A percentile compares a stretch with the other conserved stretches of the same genome.
Conservation (phyloP, 495 filamentous ascomycete genomes). For the Aspergillus affinis region DNA sequence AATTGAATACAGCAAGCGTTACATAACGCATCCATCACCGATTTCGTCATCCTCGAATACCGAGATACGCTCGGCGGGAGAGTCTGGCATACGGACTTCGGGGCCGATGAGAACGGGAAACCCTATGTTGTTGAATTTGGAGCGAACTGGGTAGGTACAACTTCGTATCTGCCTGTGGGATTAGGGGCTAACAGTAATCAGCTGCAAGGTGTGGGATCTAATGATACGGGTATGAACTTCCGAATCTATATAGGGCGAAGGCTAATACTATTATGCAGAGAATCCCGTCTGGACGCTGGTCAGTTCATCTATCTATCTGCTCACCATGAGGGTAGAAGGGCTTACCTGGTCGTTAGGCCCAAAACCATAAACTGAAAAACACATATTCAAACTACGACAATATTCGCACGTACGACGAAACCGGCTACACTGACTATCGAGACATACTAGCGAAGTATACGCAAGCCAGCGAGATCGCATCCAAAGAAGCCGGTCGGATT, state of each 20-base stretch:
- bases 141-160: constrained; percentile 65
- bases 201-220: constrained; percentile 63
- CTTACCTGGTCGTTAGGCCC: constrained; percentile 34
- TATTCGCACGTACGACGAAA: constrained; percentile 59
- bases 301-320: constrained; percentile 17
- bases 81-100: constrained; percentile 57
- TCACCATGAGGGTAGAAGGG: neutral
- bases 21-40: constrained; percentile 59
- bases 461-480: constrained; percentile 46
- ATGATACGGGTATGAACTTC: constrained; percentile 1
- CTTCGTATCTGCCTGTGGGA: neutral
- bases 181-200: constrained; percentile 11
- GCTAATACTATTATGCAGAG: constrained; percentile 34
- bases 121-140: constrained; percentile 66
- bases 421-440: constrained; percentile 51
- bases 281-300: constrained; percentile 72
- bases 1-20: constrained; percentile 55
- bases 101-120: constrained; percentile 47
- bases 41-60: constrained; percentile 72
- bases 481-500: constrained; percentile 58
- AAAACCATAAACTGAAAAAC: constrained; percentile 63
- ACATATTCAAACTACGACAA: constrained; percentile 62
- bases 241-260: neutral
- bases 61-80: constrained; percentile 64
- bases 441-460: constrained; percentile 33